Evolutionary conservation across 139 green algal species (phyloP).

Genomic region (Diplosphaera chodatii): DNA sequence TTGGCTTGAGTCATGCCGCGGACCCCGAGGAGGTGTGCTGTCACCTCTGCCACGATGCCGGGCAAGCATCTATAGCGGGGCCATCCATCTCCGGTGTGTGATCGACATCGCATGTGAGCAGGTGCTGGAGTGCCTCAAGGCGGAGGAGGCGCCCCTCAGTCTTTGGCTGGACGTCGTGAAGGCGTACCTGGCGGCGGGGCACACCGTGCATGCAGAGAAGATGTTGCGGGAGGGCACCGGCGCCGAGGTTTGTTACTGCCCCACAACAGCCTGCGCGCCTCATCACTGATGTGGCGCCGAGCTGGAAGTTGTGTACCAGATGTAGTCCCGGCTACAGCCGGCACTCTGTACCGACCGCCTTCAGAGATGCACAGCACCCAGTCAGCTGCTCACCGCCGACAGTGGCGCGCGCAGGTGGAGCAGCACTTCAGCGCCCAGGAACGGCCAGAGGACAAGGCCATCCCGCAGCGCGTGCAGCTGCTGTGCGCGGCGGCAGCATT

Average conservation of each 20-base stretch:
- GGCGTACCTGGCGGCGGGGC: slow-evolving; percentile 54
- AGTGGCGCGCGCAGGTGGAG: slow-evolving; percentile 11
- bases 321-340: no score
- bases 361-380: no score
- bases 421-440: slow-evolving; percentile 1
- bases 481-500: slow-evolving; percentile 60
- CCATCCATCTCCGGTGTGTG: no score
- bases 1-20: slow-evolving; percentile 43
- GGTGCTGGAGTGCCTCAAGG: slow-evolving; percentile 56
- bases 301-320: no score
- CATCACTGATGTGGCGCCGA: no score
- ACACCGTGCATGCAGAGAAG: slow-evolving; percentile 22
- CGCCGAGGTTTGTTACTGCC: slow-evolving; percentile 17
- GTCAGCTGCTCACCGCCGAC: no score
- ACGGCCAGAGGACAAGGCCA: slow-evolving; percentile 21
- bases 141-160: slow-evolving; percentile 55
- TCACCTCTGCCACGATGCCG: no score
- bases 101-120: no score
- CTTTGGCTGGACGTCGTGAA: slow-evolving; percentile 67
- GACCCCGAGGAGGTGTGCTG: slow-evolving; percentile 21
- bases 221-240: slow-evolving; percentile 29
- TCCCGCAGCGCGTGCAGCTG: slow-evolving; percentile 66
- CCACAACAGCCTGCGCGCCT: no score
- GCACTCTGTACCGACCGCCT: no score
- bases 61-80: no score